phyloP scores from a whole-genome alignment of 176 grass and related monocot species.

The Echinochloa phyllopogon region DNA sequence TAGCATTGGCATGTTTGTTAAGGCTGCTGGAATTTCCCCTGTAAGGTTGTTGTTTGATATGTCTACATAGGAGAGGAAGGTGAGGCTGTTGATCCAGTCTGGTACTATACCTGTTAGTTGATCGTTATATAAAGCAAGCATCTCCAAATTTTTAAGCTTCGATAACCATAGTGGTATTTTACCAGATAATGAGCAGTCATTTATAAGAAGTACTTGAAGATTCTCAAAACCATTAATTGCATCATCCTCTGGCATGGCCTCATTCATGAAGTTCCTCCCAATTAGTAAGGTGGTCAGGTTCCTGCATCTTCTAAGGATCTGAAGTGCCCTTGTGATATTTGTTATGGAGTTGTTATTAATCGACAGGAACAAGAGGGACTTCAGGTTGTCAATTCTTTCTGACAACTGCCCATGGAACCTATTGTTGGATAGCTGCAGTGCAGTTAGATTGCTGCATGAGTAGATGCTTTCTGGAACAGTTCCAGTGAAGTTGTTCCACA shows the following conservation, averaged over 20 bases:
- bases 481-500: conserved; percentile 15
- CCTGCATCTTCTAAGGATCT: conserved; percentile 23
- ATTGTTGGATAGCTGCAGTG: conserved; percentile 25
- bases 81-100: conserved; percentile 35
- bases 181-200: conserved; percentile 10
- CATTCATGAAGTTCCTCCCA: not conserved
- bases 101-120: conserved; percentile 45
- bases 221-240: conserved; percentile 21
- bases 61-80: conserved; percentile 22
- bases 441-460: conserved; percentile 33
- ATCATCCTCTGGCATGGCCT: conserved; percentile 20
- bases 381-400: conserved; percentile 14
- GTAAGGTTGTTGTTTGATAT: conserved; percentile 43
- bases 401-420: conserved; percentile 13
- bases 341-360: conserved; percentile 14
- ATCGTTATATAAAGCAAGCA: conserved; percentile 24
- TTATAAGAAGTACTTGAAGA: conserved; percentile 22
- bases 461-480: conserved; percentile 47
- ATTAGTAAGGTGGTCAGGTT: not conserved
- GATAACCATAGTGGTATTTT: conserved; percentile 40
- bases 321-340: conserved; percentile 42
- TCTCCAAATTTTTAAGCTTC: conserved; percentile 33
- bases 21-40: conserved; percentile 34
- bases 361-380: conserved; percentile 33
- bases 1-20: conserved; percentile 45